Conservation (phyloP, 495 filamentous ascomycete species). For the Neurospora sublineolata region DNA sequence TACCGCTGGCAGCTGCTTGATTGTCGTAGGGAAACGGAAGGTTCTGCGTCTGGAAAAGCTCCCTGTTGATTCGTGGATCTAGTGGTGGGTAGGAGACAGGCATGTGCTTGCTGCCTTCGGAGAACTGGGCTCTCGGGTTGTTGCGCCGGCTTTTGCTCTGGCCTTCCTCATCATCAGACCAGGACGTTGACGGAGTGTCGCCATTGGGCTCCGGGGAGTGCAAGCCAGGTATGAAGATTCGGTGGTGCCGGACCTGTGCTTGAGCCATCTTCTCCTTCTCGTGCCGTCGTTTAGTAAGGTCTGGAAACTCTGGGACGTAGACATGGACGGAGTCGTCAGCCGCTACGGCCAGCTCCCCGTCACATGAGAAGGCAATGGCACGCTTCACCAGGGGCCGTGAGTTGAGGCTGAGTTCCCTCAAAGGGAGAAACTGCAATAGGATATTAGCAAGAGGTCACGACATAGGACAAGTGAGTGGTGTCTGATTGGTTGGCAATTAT, state of each 20-base stretch:
- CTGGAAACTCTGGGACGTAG: conserved; percentile 33
- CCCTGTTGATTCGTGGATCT: conserved; percentile 23
- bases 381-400: conserved; percentile 32
- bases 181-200: background rate
- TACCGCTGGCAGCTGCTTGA: background rate
- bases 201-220: conserved; percentile 13
- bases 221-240: conserved; percentile 4
- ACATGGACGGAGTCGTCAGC: conserved; percentile 38
- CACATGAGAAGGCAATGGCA: conserved; percentile 37
- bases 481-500: background rate
- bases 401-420: conserved; percentile 32
- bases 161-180: conserved; percentile 11
- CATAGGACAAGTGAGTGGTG: background rate
- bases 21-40: conserved; percentile 17
- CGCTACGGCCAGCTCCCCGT: conserved; percentile 35
- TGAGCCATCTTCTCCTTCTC: background rate
- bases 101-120: conserved; percentile 24
- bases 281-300: conserved; percentile 11
- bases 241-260: background rate
- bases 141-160: conserved; percentile 6
- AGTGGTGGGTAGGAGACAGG: conserved; percentile 24
- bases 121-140: conserved; percentile 18
- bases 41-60: conserved; percentile 17
- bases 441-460: conserved; percentile 2
- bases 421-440: conserved; percentile 21